Evolutionary conservation across 2,329 filamentous ascomycete genomes (phyloP), one percentile per base, ranked within the genome.

Genomic region (Cladophialophora yegresii): DNA sequence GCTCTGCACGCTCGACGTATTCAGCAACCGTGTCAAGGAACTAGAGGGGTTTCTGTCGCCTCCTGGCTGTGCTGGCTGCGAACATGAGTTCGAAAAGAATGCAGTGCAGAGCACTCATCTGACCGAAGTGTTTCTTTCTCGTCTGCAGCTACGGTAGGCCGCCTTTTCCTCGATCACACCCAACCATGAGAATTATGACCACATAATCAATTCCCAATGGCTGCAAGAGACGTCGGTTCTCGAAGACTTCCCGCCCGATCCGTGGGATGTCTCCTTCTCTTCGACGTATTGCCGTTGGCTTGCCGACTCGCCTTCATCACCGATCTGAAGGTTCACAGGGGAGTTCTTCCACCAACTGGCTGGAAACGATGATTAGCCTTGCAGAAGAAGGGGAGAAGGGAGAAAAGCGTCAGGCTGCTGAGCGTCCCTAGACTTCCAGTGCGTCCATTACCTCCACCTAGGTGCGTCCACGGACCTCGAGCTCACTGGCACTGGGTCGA

Each of bases 71-170:
- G 63, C 26, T 54, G 49, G 50, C 32, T 55, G 57, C 26, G 63
- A 65, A 65, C 63, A 62, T 30, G 58, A 59, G 63, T 65, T 65
- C 63, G 45, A 43, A 28, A 43, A 30, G 36, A 56, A 20, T 28
- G 59, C 63, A 65, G 49, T 30, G 33, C 58, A 59, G 53, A 22
- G 30, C 30, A 20, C 58, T 62, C 63, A 65, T 61, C 63, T 65
- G 63, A 65, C 59, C 40, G 45, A 45, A n/a, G 32, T 6, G 23
- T 20, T 54, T n/a, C 36, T 20, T 61, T 60, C 33, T 30, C 32
- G 45, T 33, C 26, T 61, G 53, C 43, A 40, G 40, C 60, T 57
- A 28, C 26, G 6, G 26, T 28, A 51, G 60, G 45, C 33, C 23
- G 54, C 8, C 5, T 55, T 53, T 45, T 57, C 43, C 50, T 50